A percentile compares a stretch with the other conserved stretches of the same genome.
These are phyloP conservation scores for Collybia sordida DNA, from an alignment of 768 basidiomycete genomes.

Conservation along the genomic window DNA sequence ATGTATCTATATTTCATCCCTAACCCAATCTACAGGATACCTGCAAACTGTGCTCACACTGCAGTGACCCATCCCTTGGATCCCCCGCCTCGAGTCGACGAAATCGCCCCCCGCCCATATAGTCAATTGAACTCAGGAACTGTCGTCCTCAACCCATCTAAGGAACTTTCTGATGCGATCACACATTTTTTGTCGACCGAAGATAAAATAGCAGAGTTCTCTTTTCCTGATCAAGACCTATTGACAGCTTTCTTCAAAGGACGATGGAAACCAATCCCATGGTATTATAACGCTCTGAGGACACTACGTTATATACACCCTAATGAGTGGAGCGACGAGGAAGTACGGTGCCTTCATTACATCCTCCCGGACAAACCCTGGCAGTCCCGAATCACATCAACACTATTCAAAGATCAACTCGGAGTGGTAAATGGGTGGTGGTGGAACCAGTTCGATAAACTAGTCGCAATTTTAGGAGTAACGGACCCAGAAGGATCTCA, in stretches of 20 bases:
- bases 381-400: conserved; percentile 49
- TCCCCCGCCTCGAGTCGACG: conserved; percentile 30
- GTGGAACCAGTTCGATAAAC: conserved; percentile 67
- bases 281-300: conserved; percentile 92
- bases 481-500: conserved; percentile 48
- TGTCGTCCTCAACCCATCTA: conserved; percentile 81
- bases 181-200: conserved; percentile 50
- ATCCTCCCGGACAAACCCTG: conserved; percentile 89
- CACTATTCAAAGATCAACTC: conserved; percentile 37
- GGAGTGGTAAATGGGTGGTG: conserved; percentile 69
- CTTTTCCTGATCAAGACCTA: conserved; percentile 92
- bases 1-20: neutral
- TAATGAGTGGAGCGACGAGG: conserved; percentile 79
- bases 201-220: conserved; percentile 39
- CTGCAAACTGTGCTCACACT: conserved; percentile 89
- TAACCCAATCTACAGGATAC: conserved; percentile 59
- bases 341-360: conserved; percentile 86
- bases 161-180: conserved; percentile 50
- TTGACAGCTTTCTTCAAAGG: conserved; percentile 78
- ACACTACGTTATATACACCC: conserved; percentile 75
- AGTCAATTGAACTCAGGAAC: conserved; percentile 88
- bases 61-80: conserved; percentile 46
- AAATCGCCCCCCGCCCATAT: conserved; percentile 67
- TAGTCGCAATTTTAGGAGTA: conserved; percentile 42
- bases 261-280: conserved; percentile 76